Base-by-base conservation (phyloP, 1,284 basidiomycete species). In the Marasmius fiardii region DNA sequence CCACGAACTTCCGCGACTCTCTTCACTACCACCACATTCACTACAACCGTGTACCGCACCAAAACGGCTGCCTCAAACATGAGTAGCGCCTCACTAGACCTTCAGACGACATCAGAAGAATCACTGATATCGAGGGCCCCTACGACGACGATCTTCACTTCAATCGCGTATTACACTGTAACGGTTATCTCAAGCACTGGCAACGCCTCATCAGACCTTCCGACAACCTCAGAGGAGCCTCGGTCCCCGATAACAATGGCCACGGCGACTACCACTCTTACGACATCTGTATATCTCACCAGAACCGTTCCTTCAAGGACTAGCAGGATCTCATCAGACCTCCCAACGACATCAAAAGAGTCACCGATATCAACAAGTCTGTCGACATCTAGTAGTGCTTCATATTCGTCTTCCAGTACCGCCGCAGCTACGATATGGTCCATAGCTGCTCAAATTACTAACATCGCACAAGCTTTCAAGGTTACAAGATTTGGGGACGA, bases 401-500 rank as follows among this genome's bases (percentile, higher is more conserved):
- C 28, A 31, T 31, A 31, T 31, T 4, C 28, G 28, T 31, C 28
- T 10, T 31, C 28, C 10, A 31, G 28, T 41, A 41, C 20, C 11
- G 4, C 39, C 20, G n/a, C n/a, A n/a, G 16, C 39, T 41, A 14
- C 63, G 23, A 50, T 59, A 20, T 90, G 88, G 88, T 56, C 70
- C 1, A 68, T 73, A 4, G 83, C 87, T 0, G 61, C 73, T 0
- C 70, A 74, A 20, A 81, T 87, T 72, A 74, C 77, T 0, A 78
- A 88, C 64, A 74, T 91, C 28, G 21, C 24, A 3, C 69, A 74
- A 21, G 63, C 79, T 1, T 90, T 89, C 74, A 80, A 81, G 49
- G 68, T 90, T 58, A 74, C 81, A 18, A 67, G 74, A 54, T 86
- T 85, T 62, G 74, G 83, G 0, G 76, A 72, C 43, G 83, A 83